Conservation (phyloP, 2,329 filamentous ascomycete genomes). For the Colletotrichum sublineola region DNA sequence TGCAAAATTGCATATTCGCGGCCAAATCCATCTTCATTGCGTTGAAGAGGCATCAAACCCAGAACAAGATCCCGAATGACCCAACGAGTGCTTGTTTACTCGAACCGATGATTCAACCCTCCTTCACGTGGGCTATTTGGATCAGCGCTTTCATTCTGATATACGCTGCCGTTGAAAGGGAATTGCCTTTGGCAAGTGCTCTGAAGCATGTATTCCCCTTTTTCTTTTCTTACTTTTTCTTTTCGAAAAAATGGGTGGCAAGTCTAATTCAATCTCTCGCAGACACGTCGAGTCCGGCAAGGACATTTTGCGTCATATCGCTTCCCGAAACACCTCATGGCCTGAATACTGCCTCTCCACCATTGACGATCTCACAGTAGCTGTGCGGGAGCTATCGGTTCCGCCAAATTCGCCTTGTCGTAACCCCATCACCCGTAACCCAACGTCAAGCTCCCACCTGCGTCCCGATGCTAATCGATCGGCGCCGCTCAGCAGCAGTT, state of each 20-base stretch:
- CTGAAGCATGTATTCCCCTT: constrained; percentile 51
- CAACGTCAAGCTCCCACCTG: background rate
- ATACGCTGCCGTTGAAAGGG: constrained; percentile 61
- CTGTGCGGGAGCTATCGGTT: constrained; percentile 46
- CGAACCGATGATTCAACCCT: constrained; percentile 61
- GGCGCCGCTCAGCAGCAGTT: background rate
- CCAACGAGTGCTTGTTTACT: constrained; percentile 33
- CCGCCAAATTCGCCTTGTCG: background rate
- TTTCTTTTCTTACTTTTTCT: too few relatives aligned
- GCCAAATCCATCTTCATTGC: constrained; percentile 61
- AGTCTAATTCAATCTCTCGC: background rate
- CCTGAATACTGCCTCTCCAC: constrained; percentile 51
- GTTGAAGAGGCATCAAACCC: constrained; percentile 49
- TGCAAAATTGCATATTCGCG: constrained; percentile 65
- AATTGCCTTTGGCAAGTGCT: constrained; percentile 55
- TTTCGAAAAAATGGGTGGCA: accelerated
- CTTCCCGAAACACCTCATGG: constrained; percentile 50
- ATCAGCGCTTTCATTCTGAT: constrained; percentile 66
- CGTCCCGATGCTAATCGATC: background rate
- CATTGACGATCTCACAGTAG: constrained; percentile 50
- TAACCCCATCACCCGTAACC: constrained; percentile 1
- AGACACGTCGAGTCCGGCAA: constrained; percentile 50
- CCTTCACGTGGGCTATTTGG: constrained; percentile 66
- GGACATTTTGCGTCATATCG: constrained; percentile 47
- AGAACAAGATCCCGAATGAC: constrained; percentile 34